Conservation (phyloP, 331 rosid genomes). For the Quercus tomentella region DNA sequence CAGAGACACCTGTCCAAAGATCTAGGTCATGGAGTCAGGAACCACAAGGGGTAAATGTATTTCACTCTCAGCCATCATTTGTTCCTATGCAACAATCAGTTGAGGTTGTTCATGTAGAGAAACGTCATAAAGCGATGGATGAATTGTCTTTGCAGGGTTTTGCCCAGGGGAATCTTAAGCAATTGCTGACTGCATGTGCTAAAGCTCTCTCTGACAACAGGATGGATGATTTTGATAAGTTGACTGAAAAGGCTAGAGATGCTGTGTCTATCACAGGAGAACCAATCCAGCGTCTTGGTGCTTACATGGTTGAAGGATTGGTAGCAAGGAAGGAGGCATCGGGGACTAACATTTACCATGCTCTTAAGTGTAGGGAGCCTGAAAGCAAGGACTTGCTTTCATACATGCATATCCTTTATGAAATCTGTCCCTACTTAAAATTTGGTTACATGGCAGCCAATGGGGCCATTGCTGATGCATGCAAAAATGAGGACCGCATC, state of each 20-base stretch:
- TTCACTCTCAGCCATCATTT: slow-evolving; percentile 44
- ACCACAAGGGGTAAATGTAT: slow-evolving; percentile 23
- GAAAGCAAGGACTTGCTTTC: slow-evolving; percentile 79
- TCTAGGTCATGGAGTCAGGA: slow-evolving; percentile 49
- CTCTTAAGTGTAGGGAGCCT: slow-evolving; percentile 84
- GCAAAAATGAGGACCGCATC: slow-evolving; percentile 73
- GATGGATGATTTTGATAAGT: slow-evolving; percentile 39
- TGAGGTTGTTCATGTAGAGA: slow-evolving; percentile 40
- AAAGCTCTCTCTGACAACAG: slow-evolving; percentile 61
- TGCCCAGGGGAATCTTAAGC: slow-evolving; percentile 49
- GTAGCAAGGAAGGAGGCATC: slow-evolving; percentile 86
- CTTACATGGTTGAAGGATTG: slow-evolving; percentile 93
- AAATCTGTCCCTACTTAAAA: slow-evolving; percentile 89
- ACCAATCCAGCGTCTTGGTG: slow-evolving; percentile 91
- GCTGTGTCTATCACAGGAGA: slow-evolving; percentile 77
- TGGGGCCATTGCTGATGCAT: slow-evolving; percentile 95
- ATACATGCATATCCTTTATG: slow-evolving; percentile 81
- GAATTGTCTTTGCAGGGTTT: slow-evolving; percentile 39
- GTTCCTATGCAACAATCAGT: slow-evolving; percentile 29
- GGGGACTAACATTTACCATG: slow-evolving; percentile 67
- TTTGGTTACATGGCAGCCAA: slow-evolving; percentile 99
- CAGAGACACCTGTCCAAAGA: slow-evolving; percentile 32
- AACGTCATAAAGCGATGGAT: slow-evolving; percentile 57
- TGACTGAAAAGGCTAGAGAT: slow-evolving; percentile 55
- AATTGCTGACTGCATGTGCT: slow-evolving; percentile 81